phyloP scores from a whole-genome alignment of 208 protist genomes.

The Zelonia costaricensis region DNA sequence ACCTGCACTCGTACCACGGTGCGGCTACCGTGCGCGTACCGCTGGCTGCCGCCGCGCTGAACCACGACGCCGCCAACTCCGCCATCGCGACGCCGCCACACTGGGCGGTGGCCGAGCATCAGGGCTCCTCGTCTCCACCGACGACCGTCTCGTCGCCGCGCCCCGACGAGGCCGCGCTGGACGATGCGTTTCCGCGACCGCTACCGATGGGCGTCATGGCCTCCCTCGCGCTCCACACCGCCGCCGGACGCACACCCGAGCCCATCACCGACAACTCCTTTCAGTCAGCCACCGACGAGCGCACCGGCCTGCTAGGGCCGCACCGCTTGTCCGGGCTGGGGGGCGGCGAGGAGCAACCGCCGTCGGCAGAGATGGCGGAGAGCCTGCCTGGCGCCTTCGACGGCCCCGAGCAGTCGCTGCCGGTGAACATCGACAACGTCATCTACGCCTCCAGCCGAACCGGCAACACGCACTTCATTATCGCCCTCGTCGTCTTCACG shows the following conservation, averaged over 20 bases:
- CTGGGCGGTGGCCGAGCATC: too few relatives aligned
- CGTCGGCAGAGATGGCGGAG: neutral
- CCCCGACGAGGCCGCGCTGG: neutral
- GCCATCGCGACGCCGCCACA: neutral
- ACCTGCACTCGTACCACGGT: constrained; percentile 57
- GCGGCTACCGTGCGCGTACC: constrained; percentile 25
- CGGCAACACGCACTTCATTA: constrained; percentile 80
- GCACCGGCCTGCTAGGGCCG: neutral
- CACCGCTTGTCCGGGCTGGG: too few relatives aligned
- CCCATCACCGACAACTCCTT: neutral
- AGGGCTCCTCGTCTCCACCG: too few relatives aligned
- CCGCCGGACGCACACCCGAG: neutral
- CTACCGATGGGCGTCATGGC: constrained; percentile 7
- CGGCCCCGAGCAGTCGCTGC: constrained; percentile 23
- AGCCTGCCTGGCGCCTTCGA: constrained; percentile 6
- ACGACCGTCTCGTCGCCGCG: constrained; percentile 3
- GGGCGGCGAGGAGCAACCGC: neutral
- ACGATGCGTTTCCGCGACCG: constrained; percentile 2
- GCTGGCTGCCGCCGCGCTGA: neutral
- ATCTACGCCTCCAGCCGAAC: constrained; percentile 74
- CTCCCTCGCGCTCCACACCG: constrained; percentile 13
- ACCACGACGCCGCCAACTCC: neutral
- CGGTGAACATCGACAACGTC: constrained; percentile 68
- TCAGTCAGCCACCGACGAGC: neutral
- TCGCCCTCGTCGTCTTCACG: constrained; percentile 91